Evolutionary conservation across 2,329 filamentous ascomycete species (phyloP).

Genomic region (Aspergillus sp.): DNA sequence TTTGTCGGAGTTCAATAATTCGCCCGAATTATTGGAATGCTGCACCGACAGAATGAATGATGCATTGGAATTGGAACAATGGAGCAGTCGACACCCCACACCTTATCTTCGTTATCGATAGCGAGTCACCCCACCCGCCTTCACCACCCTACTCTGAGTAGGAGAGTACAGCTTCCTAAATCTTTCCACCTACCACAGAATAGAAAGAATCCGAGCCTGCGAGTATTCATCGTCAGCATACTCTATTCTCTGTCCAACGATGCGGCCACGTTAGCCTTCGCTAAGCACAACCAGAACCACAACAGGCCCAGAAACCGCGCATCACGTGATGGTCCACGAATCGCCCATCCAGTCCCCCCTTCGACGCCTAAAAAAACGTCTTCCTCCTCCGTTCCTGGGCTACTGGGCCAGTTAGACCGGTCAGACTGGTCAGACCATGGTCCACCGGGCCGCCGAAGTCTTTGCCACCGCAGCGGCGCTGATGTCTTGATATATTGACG

Average conservation of each 20-base stretch:
- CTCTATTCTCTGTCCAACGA: neutral
- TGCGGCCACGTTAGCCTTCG: neutral
- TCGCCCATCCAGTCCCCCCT: neutral
- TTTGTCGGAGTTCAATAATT: neutral
- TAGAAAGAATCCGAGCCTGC: neutral
- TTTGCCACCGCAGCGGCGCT: constrained; percentile 6
- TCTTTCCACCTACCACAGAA: neutral
- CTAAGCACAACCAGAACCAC: neutral
- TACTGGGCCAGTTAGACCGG: neutral
- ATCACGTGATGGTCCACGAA: neutral
- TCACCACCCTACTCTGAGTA: neutral
- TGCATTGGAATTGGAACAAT: neutral
- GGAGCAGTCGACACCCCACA: neutral
- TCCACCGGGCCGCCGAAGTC: neutral
- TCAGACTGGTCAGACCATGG: neutral
- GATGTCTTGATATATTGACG: neutral
- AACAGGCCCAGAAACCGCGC: neutral
- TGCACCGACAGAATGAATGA: neutral
- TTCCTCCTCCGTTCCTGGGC: neutral
- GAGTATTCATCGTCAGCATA: neutral
- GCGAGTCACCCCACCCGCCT: neutral
- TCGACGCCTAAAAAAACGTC: neutral
- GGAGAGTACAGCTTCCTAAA: neutral
- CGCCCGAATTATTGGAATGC: neutral
- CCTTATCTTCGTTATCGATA: constrained; percentile 4